Base-by-base conservation (phyloP, 352 stramenopile genomes). In the Globisporangium abappressorium region DNA sequence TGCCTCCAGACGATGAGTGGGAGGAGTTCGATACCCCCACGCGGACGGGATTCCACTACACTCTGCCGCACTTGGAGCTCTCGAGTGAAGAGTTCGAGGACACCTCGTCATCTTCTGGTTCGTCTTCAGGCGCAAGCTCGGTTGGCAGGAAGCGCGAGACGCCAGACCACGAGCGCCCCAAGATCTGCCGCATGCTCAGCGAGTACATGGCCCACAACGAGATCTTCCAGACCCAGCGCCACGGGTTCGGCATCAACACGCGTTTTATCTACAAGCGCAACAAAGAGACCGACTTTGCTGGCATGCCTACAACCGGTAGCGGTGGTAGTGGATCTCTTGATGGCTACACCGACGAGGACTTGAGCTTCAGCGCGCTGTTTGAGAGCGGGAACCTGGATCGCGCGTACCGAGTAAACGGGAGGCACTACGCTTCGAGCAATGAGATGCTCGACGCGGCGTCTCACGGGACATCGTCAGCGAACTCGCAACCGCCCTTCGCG, bases 131-230 rank as follows among this genome's bases (percentile, higher is more conserved):
- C 69, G 5, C 38, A 46, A 18, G 7, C 62, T 3, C 55, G 62
- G 5, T 64, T 72, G 22, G 41, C 0, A 43, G 38, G 28, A 66
- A 43, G 11, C 58, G 49, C 26, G 58, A 70, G 11, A 26, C 63
- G 6, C 28, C 54, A 1, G 61, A 65, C 6, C 65, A 74, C 51
- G 68, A 78, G 33, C 76, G 74, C n/a, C 41, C 68, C 15, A 72
- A 70, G 14, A 74, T 77, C 11, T 82, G 81, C 46, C 77, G 72
- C 18, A 49, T 83, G 34, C 65, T 92, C 9, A 81, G 80, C 65
- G 81, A 88, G 62, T 92, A 90, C 74, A 92, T 90, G 84, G 72
- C 69, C 5, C 83, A 88, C 46, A 92, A 92, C 57, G 84, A 92
- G 57, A 70, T 63, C 12, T 85, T 84, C 65, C 83, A 91, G 57